Evolutionary conservation across 1,284 basidiomycete species (phyloP), one percentile per base, ranked within the genome.

Genomic region (Coniferiporia weirii): DNA sequence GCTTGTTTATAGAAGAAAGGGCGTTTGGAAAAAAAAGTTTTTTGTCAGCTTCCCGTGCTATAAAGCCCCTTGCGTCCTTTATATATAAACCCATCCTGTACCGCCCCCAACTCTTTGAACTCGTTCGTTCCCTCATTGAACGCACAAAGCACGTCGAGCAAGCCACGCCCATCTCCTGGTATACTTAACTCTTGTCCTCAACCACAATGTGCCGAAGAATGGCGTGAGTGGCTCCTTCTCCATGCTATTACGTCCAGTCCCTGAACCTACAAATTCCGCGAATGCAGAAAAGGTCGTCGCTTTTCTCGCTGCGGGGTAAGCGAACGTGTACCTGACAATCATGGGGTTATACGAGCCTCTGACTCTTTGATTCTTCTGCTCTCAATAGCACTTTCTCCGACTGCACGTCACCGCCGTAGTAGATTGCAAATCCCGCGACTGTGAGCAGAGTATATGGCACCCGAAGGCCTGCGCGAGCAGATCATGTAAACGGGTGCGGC

Each of bases 391-490:
- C 68, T 89, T 88, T 69, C 85, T 88, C 71, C 79, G 86, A 57
- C 85, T 87, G 64, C 69, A 83, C 45, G 77, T 89, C 61, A 74
- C 81, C 49, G 86, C 84, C 54, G 84, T 89, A 70, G 74, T 84
- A 70, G 85, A 89, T 67, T 89, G 85, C 72, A 80, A 75, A 69
- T 82, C 79, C 22, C 66, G 67, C 36, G 77, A 73, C 46, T 89
- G 87, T 71, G 81, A 85, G 70, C 76, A 77, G 65, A 89, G 86
- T 66, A 78, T 79, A 59, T 74, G 74, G 64, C 87, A 89, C 67
- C 76, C 79, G 10, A 78, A 70, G 60, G 68, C 67, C 43, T 89
- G 87, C 69, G 76, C 74, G 57, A 74, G 78, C 17, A 71, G 70
- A 2, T 70, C 66, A 8, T 88, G 85, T 68, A 69, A 75, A 57